Percentiles rank a stretch among this genome's conserved stretches.
These are phyloP conservation scores for Paecilomyces niveus DNA, from an alignment of 2,329 filamentous ascomycete species.

Conservation along the genomic window DNA sequence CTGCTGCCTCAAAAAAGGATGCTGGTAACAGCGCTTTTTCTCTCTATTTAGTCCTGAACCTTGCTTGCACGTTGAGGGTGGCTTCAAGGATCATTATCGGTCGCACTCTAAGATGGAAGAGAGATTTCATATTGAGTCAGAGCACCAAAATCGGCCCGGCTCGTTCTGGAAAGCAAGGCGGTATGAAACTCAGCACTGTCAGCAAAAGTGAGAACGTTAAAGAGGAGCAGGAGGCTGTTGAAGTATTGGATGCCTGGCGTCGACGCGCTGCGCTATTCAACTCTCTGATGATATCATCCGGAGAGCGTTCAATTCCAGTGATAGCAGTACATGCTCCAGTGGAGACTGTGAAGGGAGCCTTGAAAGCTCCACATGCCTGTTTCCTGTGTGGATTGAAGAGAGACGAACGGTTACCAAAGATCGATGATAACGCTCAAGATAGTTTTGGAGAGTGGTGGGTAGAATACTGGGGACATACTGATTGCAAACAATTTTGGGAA, in stretches of 20 bases:
- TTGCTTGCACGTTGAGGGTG: slow-evolving; percentile 40
- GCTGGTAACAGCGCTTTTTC: slow-evolving; percentile 38
- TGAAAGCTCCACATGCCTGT: slow-evolving; percentile 68
- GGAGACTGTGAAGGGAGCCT: slow-evolving; percentile 61
- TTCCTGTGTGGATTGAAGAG: slow-evolving; percentile 81
- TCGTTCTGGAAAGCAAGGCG: slow-evolving; percentile 60
- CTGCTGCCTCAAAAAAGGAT: slow-evolving; percentile 60
- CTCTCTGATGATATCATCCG: slow-evolving; percentile 45
- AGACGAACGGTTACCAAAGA: slow-evolving; percentile 70
- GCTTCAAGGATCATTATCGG: slow-evolving; percentile 77
- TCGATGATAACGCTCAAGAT: slow-evolving; percentile 74
- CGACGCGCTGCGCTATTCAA: slow-evolving; percentile 68
- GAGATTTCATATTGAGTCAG: slow-evolving; percentile 76
- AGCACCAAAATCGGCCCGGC: slow-evolving; percentile 79
- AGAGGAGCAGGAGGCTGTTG: slow-evolving; percentile 77
- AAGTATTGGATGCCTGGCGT: slow-evolving; percentile 69
- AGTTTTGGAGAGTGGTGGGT: slow-evolving; percentile 97
- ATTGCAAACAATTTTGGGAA: slow-evolving; percentile 80
- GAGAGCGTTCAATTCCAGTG: slow-evolving; percentile 54
- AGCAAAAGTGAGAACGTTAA: slow-evolving; percentile 76
- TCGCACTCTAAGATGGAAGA: slow-evolving; percentile 81
- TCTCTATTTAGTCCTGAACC: slow-evolving; percentile 13
- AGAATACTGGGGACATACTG: slow-evolving; percentile 75
- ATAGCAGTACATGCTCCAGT: slow-evolving; percentile 63
- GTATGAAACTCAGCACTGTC: slow-evolving; percentile 86